These are phyloP conservation scores for Monoraphidium neglectum DNA, from an alignment of 139 green algal species.

Conservation along the genomic window DNA sequence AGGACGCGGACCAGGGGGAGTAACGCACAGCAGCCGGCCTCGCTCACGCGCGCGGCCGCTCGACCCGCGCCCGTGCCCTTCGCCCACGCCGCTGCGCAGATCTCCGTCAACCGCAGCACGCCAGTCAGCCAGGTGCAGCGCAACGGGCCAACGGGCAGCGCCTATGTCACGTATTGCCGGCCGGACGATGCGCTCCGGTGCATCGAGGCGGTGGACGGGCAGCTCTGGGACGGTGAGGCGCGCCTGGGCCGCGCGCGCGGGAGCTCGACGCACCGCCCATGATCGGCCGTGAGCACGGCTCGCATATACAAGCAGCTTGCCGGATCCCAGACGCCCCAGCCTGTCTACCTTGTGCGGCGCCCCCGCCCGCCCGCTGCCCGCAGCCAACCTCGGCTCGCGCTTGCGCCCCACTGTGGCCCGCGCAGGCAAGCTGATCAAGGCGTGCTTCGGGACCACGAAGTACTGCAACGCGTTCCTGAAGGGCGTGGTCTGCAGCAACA, in stretches of 20 bases:
- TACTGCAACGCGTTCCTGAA: constrained; percentile 96
- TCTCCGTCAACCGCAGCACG: constrained; percentile 68
- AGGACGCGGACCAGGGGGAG: neutral
- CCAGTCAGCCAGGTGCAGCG: constrained; percentile 36
- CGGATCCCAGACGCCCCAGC: no score
- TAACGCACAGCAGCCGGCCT: neutral
- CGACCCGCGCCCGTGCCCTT: neutral
- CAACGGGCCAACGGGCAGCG: constrained; percentile 70
- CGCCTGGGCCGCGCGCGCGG: neutral
- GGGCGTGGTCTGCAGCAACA: constrained; percentile 84
- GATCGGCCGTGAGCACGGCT: no score
- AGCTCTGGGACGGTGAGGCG: constrained; percentile 57
- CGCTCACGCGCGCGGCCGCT: neutral
- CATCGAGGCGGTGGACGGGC: constrained; percentile 82
- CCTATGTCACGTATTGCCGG: constrained; percentile 85
- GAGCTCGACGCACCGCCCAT: no score
- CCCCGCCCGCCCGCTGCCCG: no score
- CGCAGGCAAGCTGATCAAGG: constrained; percentile 66
- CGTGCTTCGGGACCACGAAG: constrained; percentile 96
- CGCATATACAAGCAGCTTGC: no score
- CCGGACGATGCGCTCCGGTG: constrained; percentile 81
- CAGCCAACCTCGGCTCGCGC: neutral
- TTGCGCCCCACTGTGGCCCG: neutral
- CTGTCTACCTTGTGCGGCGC: no score
- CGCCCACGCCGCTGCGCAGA: constrained; percentile 45